Base-by-base conservation (phyloP, 2,329 filamentous ascomycete genomes). In the Zalaria sp. region DNA sequence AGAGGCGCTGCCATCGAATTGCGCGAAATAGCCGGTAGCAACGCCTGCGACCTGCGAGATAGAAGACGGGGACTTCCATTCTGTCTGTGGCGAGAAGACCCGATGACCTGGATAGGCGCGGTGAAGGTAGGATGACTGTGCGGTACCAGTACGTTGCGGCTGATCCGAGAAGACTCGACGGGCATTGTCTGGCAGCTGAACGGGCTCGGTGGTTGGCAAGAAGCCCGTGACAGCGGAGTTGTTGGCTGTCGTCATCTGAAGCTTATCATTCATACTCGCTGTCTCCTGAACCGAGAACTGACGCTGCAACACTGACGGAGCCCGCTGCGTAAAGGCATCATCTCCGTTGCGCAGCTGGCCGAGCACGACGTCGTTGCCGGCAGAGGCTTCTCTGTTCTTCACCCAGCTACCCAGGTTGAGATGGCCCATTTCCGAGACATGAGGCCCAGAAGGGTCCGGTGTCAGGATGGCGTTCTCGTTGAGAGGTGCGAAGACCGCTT, bases 381-480 rank as follows among this genome's bases (percentile, higher is more conserved):
- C 27, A 27, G 36, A 11, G 6, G 43, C 38, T 18, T 47, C 43
- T 8, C 47, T 43, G n/a, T 46, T 39, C 46, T 56, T 57, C 26
- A 46, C 49, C 57, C 55, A 58, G 11, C 51, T 46, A 27, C 56
- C 55, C n/a, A 57, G 51, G 37, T 52, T 52, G 35, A 45, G 38
- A n/a, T 45, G 29, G 4, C 37, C 39, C 39, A 44, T 41, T n/a
- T 56, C 50, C 28, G 44, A 46, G 32, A 55, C 46, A 37, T 48
- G 47, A 26, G 52, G 51, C 5, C 51, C 54, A 27, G 53, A 51
- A 28, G 47, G 39, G 7, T 50, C 51, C n/a, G 55, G 54, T 8
- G 52, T 55, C 26, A 56, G 45, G 11, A 58, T 43, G 5, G 55
- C 52, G 34, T 56, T 54, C 49, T 60, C 55, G 29, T 58, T 59